Base-by-base conservation (phyloP, 495 filamentous ascomycete species). In the Xylaria flabelliformis region DNA sequence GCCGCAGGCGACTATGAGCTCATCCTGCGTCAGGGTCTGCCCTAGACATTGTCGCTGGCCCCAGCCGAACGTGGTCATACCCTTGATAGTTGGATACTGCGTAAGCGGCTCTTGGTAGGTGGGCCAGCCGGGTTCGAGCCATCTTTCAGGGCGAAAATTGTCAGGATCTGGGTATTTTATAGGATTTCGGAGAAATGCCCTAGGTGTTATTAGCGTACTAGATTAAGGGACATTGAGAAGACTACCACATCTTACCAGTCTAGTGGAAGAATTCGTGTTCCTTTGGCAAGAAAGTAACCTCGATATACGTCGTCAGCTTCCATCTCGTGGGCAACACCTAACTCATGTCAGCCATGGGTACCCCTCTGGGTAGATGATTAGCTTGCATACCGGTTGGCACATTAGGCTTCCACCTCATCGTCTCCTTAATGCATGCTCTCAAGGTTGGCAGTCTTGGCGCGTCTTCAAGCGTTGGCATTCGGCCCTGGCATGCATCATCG, bases 41-140 rank as follows among this genome's bases (percentile, higher is more conserved):
- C 89, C 90, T 0, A 88, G 81, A 63, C 90, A 92, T 39, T 89
- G 84, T 0, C 90, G 83, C 15, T 90, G 86, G 0, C 90, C 90
- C 74, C 85, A 89, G 9, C 90, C 90, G 72, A 90, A 92, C 3
- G 81, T 82, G 0, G 82, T 76, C 78, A 84, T 75, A 46, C 81
- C 81, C 63, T 80, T 83, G 82, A 80, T 85, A 77, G 75, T 83
- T 13, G 85, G 85, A 67, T 74, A 86, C 62, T 75, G 67, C 32
- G 78, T 82, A 7, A 86, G 76, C 3, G 85, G 85, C 48, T 82
- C 83, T 58, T 84, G 82, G 72, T 86, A 89, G 13, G 87, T 89
- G 21, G 88, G 83, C 77, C 83, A 87, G 42, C 77, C 79, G 6
- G 87, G 77, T 73, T 85, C 80, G 24, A 85, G 74, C 81, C 81